Percentiles rank a stretch among this genome's conserved stretches.
Evolutionary conservation across 1,284 basidiomycete genomes (phyloP).

Genomic region (Marasmius fiardii): DNA sequence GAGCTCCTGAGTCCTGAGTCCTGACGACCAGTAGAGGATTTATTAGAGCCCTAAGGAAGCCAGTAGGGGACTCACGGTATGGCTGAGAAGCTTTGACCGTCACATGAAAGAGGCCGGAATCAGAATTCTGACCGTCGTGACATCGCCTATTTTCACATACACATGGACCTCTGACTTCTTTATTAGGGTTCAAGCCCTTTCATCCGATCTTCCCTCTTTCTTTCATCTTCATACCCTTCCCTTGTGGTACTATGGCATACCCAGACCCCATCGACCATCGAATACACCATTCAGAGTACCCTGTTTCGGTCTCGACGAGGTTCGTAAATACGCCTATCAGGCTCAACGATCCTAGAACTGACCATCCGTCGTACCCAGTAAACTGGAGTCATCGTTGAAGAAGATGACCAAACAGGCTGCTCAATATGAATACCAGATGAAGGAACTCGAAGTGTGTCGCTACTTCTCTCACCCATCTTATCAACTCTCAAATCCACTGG

Average conservation of each 20-base stretch:
- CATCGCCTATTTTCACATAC: no score
- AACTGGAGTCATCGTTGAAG: slow-evolving; percentile 44
- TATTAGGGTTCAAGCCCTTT: no score
- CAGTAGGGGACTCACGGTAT: no score
- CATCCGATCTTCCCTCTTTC: not conserved
- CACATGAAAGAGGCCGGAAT: no score
- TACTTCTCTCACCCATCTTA: slow-evolving; percentile 2
- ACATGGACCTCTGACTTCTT: no score
- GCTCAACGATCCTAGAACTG: not conserved
- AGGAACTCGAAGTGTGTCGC: slow-evolving; percentile 59
- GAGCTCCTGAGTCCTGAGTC: no score
- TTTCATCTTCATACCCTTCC: not conserved
- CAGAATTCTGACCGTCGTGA: no score
- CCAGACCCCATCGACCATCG: not conserved
- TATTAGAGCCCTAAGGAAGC: no score
- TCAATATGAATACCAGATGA: slow-evolving; percentile 61
- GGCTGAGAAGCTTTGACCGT: no score
- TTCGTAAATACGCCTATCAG: not conserved
- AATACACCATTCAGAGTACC: not conserved
- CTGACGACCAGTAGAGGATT: no score
- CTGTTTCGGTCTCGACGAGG: slow-evolving; percentile 6
- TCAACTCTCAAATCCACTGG: not conserved
- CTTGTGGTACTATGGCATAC: not conserved
- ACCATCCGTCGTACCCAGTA: slow-evolving; percentile 24
- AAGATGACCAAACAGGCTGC: slow-evolving; percentile 47